phyloP scores from a whole-genome alignment of 306 rosid species.

The Glycine soja region DNA sequence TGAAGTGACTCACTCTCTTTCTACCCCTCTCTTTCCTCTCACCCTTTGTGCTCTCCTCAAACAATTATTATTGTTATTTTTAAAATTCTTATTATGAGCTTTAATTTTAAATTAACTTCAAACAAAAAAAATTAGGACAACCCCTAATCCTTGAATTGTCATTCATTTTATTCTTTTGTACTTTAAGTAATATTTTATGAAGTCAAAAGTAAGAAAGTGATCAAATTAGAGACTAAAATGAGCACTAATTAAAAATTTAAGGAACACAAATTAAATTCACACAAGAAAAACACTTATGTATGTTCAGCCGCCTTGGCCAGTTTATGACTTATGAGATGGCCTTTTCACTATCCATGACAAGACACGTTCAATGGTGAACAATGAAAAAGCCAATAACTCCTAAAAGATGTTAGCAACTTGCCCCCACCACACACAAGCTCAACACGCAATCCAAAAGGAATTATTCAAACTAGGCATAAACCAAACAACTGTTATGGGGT shows the following conservation, averaged over 20 bases:
- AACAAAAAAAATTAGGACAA: not conserved
- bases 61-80: no score
- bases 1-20: no score
- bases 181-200: not conserved
- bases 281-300: not conserved
- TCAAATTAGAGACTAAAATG: not conserved
- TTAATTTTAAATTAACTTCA: not conserved
- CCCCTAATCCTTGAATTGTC: not conserved
- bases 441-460: conserved; percentile 45
- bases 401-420: conserved; percentile 18
- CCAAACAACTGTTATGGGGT: conserved; percentile 46
- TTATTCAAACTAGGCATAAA: conserved; percentile 35
- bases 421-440: conserved; percentile 38
- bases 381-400: not conserved
- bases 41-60: no score
- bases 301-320: conserved; percentile 28
- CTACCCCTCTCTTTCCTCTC: no score
- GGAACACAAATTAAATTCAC: not conserved
- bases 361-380: conserved; percentile 34
- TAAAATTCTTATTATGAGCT: not conserved
- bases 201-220: not conserved
- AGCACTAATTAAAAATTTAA: not conserved
- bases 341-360: conserved; percentile 28
- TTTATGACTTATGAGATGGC: no score
- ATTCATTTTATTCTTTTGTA: not conserved